Conservation (phyloP, 2,329 filamentous ascomycete species). For the Rhynchosporium agropyri region DNA sequence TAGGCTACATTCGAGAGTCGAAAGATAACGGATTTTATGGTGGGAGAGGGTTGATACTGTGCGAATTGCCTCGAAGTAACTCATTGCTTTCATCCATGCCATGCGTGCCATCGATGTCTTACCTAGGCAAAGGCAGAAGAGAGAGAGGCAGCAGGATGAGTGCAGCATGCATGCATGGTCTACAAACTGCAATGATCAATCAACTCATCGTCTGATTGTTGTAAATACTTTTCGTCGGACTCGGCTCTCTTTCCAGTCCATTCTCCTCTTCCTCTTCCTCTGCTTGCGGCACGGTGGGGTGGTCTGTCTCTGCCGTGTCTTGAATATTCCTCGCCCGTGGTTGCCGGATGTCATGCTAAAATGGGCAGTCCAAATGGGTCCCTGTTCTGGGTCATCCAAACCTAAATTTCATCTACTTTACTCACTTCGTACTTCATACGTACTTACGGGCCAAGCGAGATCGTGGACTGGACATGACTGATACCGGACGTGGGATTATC, state of each 20-base stretch:
- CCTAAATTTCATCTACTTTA: neutral
- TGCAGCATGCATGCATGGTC: too few species aligned
- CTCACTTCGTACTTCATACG: too few species aligned
- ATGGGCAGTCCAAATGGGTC: neutral
- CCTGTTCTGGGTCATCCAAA: slow-evolving; percentile 2
- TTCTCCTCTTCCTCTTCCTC: neutral
- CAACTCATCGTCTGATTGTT: too few species aligned
- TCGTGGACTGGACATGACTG: neutral
- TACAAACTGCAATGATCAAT: too few species aligned
- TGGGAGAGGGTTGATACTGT: too few species aligned
- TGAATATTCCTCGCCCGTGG: neutral
- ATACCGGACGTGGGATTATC: neutral
- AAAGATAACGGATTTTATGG: too few species aligned
- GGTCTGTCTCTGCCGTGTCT: slow-evolving; percentile 6
- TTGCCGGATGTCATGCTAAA: neutral
- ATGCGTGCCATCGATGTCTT: too few species aligned
- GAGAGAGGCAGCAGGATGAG: too few species aligned
- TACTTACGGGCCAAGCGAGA: neutral
- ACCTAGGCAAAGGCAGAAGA: too few species aligned
- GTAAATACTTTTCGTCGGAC: neutral
- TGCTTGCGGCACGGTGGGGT: slow-evolving; percentile 8
- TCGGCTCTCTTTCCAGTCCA: neutral
- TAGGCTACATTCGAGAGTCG: too few species aligned
- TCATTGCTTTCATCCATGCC: too few species aligned
- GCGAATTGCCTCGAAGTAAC: too few species aligned